Percentiles rank a stretch among this genome's conserved stretches.
phyloP scores from a whole-genome alignment of 257 asterid genomes.

The Solanum corneliomulleri region DNA sequence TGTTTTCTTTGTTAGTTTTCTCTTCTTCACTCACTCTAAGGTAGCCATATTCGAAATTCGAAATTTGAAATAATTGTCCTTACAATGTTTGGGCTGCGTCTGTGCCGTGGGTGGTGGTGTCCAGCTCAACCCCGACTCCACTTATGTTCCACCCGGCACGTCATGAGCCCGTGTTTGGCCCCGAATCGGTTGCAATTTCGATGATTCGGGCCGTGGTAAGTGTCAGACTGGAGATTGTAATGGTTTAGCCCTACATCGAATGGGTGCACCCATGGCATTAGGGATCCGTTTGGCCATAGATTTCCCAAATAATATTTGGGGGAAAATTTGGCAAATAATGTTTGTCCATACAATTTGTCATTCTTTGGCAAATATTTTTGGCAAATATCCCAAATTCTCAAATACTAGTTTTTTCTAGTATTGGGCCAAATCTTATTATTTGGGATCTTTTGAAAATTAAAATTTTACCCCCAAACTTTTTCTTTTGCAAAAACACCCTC shows the following conservation, averaged over 20 bases:
- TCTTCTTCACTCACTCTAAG: background rate
- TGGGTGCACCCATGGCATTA: background rate
- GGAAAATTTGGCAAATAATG: too few species aligned
- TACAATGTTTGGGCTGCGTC: constrained; percentile 38
- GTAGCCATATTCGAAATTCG: constrained; percentile 19
- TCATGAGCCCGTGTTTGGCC: constrained; percentile 24
- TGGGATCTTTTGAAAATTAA: too few species aligned
- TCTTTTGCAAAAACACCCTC: too few species aligned
- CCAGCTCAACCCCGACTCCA: background rate
- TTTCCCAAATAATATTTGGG: too few species aligned
- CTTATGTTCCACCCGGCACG: constrained; percentile 19
- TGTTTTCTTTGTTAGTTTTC: constrained; percentile 5
- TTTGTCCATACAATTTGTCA: too few species aligned
- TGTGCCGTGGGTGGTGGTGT: background rate
- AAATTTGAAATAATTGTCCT: constrained; percentile 24
- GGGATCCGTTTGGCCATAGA: too few species aligned
- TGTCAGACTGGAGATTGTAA: constrained; percentile 31
- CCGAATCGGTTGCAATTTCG: constrained; percentile 26
- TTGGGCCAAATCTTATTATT: too few species aligned
- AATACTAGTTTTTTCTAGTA: too few species aligned
- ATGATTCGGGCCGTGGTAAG: constrained; percentile 18
- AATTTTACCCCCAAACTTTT: too few species aligned
- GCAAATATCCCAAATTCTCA: too few species aligned
- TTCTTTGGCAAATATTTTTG: too few species aligned
- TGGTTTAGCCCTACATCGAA: too few species aligned